Percentiles rank a stretch among this genome's conserved stretches.
Evolutionary conservation across 805 yeast genomes (phyloP).

Genomic region (Phaffomyces antillensis): DNA sequence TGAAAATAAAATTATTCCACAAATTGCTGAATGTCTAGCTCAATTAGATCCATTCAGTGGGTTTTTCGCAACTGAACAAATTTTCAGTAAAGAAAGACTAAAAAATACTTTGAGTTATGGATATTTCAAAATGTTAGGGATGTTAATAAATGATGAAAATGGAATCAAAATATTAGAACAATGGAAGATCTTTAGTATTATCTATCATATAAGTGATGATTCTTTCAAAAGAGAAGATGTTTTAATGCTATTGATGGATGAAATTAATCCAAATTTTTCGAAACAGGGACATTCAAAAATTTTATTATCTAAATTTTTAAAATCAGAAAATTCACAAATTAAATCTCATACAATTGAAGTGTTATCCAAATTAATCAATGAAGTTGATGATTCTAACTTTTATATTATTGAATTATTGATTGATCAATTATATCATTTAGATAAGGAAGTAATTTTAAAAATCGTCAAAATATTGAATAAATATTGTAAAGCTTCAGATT

Average conservation of each 20-base stretch:
- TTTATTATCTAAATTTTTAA: conserved; percentile 57
- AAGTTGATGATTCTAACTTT: conserved; percentile 28
- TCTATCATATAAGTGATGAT: conserved; percentile 61
- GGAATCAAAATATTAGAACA: conserved; percentile 69
- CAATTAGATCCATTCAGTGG: conserved; percentile 80
- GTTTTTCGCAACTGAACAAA: conserved; percentile 62
- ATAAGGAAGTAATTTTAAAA: conserved; percentile 43
- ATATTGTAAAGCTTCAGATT: conserved; percentile 44
- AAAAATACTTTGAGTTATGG: conserved; percentile 65
- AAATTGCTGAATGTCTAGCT: conserved; percentile 82
- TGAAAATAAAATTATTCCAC: conserved; percentile 76
- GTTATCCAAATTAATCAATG: conserved; percentile 35
- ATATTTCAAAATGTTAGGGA: conserved; percentile 73
- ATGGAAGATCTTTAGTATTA: conserved; percentile 79
- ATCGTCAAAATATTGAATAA: conserved; percentile 51
- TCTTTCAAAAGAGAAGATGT: conserved; percentile 49
- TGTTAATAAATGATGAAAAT: conserved; percentile 46
- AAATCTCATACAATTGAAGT: conserved; percentile 51
- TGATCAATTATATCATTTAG: conserved; percentile 63
- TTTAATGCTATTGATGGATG: conserved; percentile 48
- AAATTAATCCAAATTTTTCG: conserved; percentile 43
- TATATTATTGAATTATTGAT: conserved; percentile 46
- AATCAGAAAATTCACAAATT: conserved; percentile 43
- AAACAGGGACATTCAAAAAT: conserved; percentile 61
- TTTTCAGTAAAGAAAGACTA: conserved; percentile 55